Evolutionary conservation across 768 basidiomycete genomes (phyloP).

Genomic region (Paxillus rubicundulus): DNA sequence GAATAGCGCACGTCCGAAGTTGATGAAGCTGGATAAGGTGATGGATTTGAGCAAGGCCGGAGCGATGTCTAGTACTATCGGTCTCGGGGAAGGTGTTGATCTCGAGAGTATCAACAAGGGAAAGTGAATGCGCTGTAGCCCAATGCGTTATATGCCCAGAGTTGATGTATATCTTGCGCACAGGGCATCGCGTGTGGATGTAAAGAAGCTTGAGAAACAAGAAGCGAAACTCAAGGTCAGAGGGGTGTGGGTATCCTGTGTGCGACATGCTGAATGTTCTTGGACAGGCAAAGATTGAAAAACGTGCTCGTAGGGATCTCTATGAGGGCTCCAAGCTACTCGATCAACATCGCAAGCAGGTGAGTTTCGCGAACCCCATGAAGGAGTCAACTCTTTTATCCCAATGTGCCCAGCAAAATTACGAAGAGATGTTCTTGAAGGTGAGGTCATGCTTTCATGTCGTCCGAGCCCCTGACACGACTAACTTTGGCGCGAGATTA

Average conservation of each 20-base stretch:
- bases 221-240: slow-evolving; percentile 89
- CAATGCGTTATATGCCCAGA: slow-evolving; percentile 1
- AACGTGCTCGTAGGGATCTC: slow-evolving; percentile 83
- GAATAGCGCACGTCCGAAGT: slow-evolving; percentile 58
- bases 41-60: slow-evolving; percentile 83
- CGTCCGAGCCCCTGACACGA: not conserved
- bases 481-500: slow-evolving; percentile 52
- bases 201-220: slow-evolving; percentile 94
- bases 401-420: slow-evolving; percentile 68
- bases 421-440: slow-evolving; percentile 99
- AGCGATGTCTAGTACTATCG: slow-evolving; percentile 77
- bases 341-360: slow-evolving; percentile 89
- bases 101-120: slow-evolving; percentile 92
- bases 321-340: slow-evolving; percentile 97
- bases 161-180: slow-evolving; percentile 12
- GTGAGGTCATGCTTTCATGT: slow-evolving; percentile 35
- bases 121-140: slow-evolving; percentile 54
- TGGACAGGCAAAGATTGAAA: slow-evolving; percentile 90
- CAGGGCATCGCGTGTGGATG: slow-evolving; percentile 88
- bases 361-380: slow-evolving; percentile 23
- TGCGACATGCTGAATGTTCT: not conserved
- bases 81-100: slow-evolving; percentile 79
- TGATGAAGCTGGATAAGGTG: slow-evolving; percentile 79
- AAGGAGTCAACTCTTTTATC: not conserved
- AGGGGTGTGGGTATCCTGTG: not conserved